Evolutionary conservation across 345 rosid genomes (phyloP).

Genomic region (Acer yangbiense): DNA sequence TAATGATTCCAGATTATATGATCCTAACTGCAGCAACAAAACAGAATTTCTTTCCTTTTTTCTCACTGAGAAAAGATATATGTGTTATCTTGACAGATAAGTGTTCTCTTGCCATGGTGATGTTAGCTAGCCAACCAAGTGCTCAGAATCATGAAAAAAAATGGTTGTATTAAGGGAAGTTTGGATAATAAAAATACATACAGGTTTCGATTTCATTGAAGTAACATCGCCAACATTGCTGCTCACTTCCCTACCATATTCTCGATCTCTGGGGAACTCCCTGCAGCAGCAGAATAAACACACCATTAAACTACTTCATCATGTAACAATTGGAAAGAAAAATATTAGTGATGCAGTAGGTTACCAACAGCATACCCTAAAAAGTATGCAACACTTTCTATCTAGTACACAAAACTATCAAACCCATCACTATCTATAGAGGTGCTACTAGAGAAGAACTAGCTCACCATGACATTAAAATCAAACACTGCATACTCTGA

Average conservation of each 20-base stretch:
- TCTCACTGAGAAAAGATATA: background rate
- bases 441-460: background rate
- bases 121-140: background rate
- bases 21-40: background rate
- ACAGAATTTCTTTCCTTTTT: background rate
- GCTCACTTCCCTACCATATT: slow-evolving; percentile 67
- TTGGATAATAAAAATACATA: slow-evolving; percentile 39
- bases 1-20: too few species aligned
- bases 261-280: slow-evolving; percentile 76
- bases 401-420: background rate
- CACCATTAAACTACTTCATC: background rate
- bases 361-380: background rate
- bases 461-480: background rate
- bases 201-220: slow-evolving; percentile 52
- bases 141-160: slow-evolving; percentile 10
- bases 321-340: background rate
- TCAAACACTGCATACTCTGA: background rate
- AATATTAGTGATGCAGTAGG: background rate
- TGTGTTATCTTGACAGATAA: background rate
- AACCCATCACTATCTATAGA: background rate
- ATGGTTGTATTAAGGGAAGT: slow-evolving; percentile 14
- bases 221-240: slow-evolving; percentile 42
- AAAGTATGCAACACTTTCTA: too few species aligned
- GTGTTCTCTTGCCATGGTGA: slow-evolving; percentile 6
- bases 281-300: slow-evolving; percentile 42